These are phyloP conservation scores for Arabidopsis hybrid DNA, from an alignment of 441 rosid genomes.

Conservation along the genomic window DNA sequence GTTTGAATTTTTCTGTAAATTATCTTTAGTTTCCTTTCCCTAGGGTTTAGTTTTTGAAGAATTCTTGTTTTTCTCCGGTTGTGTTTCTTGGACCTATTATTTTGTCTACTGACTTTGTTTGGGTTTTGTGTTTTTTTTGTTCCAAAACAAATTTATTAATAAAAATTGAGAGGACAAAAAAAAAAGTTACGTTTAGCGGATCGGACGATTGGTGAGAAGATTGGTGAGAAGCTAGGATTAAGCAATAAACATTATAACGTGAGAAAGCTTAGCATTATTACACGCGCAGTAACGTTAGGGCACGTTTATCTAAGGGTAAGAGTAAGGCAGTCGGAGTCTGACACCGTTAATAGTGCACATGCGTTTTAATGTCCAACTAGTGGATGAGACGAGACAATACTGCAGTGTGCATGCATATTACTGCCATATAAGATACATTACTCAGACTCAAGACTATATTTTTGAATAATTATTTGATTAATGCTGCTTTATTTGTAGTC, in stretches of 20 bases:
- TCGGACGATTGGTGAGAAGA: constrained; percentile 1
- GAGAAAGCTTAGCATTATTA: background rate
- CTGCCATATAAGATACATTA: background rate
- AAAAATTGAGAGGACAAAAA: too few relatives aligned
- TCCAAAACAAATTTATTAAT: too few relatives aligned
- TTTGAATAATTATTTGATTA: background rate
- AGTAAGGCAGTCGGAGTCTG: background rate
- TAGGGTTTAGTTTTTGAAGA: too few relatives aligned
- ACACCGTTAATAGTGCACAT: background rate
- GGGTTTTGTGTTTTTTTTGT: too few relatives aligned
- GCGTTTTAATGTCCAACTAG: background rate
- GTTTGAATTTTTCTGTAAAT: too few relatives aligned
- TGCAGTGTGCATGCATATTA: background rate
- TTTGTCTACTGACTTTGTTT: too few relatives aligned
- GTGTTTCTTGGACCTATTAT: too few relatives aligned
- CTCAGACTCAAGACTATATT: too few relatives aligned
- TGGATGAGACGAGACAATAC: background rate
- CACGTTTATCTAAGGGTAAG: background rate
- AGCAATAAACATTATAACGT: background rate
- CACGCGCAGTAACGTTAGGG: background rate
- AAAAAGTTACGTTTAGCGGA: background rate
- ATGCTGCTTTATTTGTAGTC: background rate
- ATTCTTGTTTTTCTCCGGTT: too few relatives aligned
- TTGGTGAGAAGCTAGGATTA: background rate
- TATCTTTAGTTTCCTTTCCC: too few relatives aligned